Percentiles rank a stretch among this genome's conserved stretches.
phyloP scores from a whole-genome alignment of 2,329 filamentous ascomycete species.

The Didymosphaeria variabile region DNA sequence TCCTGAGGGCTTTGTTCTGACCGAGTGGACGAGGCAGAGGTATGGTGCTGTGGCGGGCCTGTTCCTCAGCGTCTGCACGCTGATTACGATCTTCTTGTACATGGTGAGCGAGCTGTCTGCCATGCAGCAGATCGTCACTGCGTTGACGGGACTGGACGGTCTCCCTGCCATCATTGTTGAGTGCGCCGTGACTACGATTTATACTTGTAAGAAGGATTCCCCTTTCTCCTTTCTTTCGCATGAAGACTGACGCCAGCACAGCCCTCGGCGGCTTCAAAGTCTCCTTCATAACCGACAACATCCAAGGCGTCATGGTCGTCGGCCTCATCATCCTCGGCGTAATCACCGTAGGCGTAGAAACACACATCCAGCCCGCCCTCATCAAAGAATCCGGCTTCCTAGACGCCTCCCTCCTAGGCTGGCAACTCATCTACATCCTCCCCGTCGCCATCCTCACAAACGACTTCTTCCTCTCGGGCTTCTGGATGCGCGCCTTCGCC shows the following conservation, averaged over 20 bases:
- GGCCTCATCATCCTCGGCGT: conserved; percentile 78
- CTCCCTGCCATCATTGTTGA: conserved; percentile 81
- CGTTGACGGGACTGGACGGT: conserved; percentile 77
- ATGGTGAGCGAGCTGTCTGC: conserved; percentile 87
- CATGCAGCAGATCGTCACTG: conserved; percentile 78
- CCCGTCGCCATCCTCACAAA: conserved; percentile 83
- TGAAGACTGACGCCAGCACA: conserved; percentile 42
- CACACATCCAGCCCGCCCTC: conserved; percentile 73
- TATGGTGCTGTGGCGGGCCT: conserved; percentile 75
- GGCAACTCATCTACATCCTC: conserved; percentile 86
- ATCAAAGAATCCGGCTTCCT: conserved; percentile 75
- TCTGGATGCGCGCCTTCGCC: conserved; percentile 86
- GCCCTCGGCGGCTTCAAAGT: conserved; percentile 83
- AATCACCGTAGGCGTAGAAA: conserved; percentile 79
- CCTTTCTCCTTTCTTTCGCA: neutral
- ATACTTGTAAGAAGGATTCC: conserved; percentile 70
- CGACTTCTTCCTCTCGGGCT: conserved; percentile 85
- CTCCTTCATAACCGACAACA: conserved; percentile 83
- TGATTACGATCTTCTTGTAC: conserved; percentile 85
- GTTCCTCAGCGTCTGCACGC: conserved; percentile 79
- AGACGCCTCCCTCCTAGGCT: conserved; percentile 76
- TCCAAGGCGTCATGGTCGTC: conserved; percentile 82
- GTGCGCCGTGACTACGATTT: conserved; percentile 80
- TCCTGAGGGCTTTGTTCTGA: conserved; percentile 84
- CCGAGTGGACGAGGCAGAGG: conserved; percentile 82